Evolutionary conservation across 2,329 filamentous ascomycete genomes (phyloP).

Genomic region (Fusarium guadeloupense): DNA sequence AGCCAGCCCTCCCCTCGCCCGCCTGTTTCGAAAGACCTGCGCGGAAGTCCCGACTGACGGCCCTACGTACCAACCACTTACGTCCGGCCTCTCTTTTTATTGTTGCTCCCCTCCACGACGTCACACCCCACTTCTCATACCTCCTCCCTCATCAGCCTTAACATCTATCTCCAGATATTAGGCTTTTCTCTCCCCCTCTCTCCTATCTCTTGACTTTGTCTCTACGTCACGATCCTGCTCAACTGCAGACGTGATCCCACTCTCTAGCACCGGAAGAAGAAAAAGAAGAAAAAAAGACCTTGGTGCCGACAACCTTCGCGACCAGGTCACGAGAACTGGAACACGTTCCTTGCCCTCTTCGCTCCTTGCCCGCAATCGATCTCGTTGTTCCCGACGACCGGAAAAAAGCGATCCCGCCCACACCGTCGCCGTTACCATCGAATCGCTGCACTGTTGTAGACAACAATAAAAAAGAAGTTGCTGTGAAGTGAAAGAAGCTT

Average conservation of each 20-base stretch:
- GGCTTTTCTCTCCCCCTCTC: slow-evolving; percentile 27
- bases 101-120: slow-evolving; percentile 46
- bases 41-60: slow-evolving; percentile 66
- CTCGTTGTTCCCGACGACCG: slow-evolving; percentile 48
- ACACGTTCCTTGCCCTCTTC: slow-evolving; percentile 53
- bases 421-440: slow-evolving; percentile 46
- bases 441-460: slow-evolving; percentile 51
- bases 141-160: slow-evolving; percentile 29
- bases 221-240: slow-evolving; percentile 24
- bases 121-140: slow-evolving; percentile 46
- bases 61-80: slow-evolving; percentile 60
- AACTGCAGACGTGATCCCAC: slow-evolving; percentile 30
- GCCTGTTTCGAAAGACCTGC: slow-evolving; percentile 59
- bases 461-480: slow-evolving; percentile 48
- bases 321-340: slow-evolving; percentile 53
- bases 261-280: slow-evolving; percentile 37
- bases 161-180: slow-evolving; percentile 1
- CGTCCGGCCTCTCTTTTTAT: slow-evolving; percentile 56
- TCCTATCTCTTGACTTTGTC: slow-evolving; percentile 21
- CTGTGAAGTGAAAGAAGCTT: slow-evolving; percentile 46
- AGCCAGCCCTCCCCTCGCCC: slow-evolving; percentile 63
- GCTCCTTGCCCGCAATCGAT: slow-evolving; percentile 48
- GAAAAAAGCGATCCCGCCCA: slow-evolving; percentile 48
- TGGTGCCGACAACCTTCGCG: slow-evolving; percentile 43
- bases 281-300: slow-evolving; percentile 9